Percentiles rank a stretch among this genome's conserved stretches.
phyloP scores from a whole-genome alignment of 345 rosid species.

The Gossypium australe region DNA sequence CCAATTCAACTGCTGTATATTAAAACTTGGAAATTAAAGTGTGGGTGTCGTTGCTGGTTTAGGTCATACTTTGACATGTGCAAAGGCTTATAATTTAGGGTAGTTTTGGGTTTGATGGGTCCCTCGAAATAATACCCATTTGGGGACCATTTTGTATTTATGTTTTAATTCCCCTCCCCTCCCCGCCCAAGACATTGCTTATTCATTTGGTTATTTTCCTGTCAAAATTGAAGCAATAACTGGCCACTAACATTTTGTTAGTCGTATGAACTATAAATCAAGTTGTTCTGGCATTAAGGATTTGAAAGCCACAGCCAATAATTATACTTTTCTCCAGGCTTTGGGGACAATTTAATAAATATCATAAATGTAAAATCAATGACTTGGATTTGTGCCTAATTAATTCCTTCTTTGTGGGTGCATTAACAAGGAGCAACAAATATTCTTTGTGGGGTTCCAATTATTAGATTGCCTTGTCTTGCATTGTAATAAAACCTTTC shows the following conservation, averaged over 20 bases:
- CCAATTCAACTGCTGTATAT: constrained; percentile 1
- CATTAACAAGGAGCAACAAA: neutral
- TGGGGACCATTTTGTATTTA: neutral
- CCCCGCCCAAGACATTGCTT: neutral
- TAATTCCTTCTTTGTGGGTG: neutral
- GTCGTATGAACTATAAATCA: neutral
- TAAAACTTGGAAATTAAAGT: neutral
- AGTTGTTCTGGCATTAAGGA: neutral
- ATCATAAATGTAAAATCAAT: neutral
- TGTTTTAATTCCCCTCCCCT: neutral
- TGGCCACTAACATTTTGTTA: neutral
- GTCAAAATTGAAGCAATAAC: neutral
- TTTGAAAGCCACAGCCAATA: neutral
- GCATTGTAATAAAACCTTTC: neutral
- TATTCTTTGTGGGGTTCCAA: constrained; percentile 6
- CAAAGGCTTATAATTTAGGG: constrained; percentile 7
- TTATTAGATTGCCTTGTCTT: constrained; percentile 1
- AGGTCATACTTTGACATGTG: constrained; percentile 8
- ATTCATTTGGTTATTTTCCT: neutral
- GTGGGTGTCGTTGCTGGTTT: neutral
- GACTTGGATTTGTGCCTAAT: neutral
- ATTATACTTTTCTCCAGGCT: neutral
- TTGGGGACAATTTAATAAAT: neutral
- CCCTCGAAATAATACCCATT: neutral
- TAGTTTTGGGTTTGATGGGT: neutral